Conservation (phyloP, 2,329 filamentous ascomycete species). For the Colletotrichum gigasporum region DNA sequence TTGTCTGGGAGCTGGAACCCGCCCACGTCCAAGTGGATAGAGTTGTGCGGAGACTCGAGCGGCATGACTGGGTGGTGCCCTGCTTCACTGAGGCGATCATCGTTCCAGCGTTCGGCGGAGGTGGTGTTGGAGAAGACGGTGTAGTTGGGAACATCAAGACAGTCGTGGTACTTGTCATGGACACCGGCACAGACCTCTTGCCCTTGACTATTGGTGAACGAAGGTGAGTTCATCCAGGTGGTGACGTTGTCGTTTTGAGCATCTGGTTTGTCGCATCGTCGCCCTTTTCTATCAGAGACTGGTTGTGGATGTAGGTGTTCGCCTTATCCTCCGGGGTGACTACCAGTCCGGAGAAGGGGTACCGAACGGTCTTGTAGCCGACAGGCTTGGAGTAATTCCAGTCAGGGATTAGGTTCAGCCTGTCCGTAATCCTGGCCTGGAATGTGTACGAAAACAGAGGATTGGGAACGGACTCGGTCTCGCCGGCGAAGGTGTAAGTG, state of each 20-base stretch:
- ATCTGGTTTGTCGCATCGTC: slow-evolving; percentile 26
- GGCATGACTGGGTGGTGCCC: slow-evolving; percentile 26
- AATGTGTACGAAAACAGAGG: slow-evolving; percentile 37
- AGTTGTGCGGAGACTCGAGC: slow-evolving; percentile 39
- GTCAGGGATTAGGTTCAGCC: neutral
- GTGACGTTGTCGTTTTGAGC: slow-evolving; percentile 41
- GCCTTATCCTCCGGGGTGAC: slow-evolving; percentile 16
- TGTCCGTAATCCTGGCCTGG: slow-evolving; percentile 31
- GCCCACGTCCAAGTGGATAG: slow-evolving; percentile 40
- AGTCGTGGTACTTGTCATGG: slow-evolving; percentile 28
- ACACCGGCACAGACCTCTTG: slow-evolving; percentile 11
- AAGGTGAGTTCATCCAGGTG: slow-evolving; percentile 5
- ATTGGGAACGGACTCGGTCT: slow-evolving; percentile 18
- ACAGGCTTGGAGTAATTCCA: slow-evolving; percentile 33
- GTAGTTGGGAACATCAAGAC: slow-evolving; percentile 42
- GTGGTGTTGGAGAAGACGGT: slow-evolving; percentile 44
- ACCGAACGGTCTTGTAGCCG: slow-evolving; percentile 36
- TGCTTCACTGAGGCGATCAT: slow-evolving; percentile 17
- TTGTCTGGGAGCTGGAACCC: slow-evolving; percentile 29
- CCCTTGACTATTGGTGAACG: too few relatives aligned
- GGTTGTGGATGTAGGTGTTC: slow-evolving; percentile 25
- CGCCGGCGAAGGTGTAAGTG: neutral
- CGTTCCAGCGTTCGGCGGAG: slow-evolving; percentile 34
- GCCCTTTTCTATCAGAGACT: neutral
- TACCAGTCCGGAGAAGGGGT: slow-evolving; percentile 38